Base-by-base conservation (phyloP, 2,329 filamentous ascomycete species). In the Penicillium expansum region DNA sequence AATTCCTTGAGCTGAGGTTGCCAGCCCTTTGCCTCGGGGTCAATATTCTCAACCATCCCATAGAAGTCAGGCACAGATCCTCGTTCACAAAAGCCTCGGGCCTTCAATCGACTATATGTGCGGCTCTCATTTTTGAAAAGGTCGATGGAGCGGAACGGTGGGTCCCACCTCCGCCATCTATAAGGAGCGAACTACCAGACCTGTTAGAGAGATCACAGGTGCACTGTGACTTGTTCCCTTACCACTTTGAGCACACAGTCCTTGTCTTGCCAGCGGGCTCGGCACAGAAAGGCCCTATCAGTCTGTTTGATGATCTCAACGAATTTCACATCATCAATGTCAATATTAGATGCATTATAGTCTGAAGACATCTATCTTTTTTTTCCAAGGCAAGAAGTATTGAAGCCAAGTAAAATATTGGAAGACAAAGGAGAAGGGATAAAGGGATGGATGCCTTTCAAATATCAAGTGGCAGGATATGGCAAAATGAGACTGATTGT, bases 251-350 rank as follows among this genome's bases (percentile, higher is more conserved):
- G 29, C 45, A 48, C 14, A 10, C 30, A 37, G 29, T 48, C 45
- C 30, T 44, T 37, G 30, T n/a, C 45, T 27, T 48, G 30, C 20
- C 45, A 33, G 20, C 30, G 32, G 32, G 14, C 20, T 48, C 45
- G n/a, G n/a, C n/a, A n/a, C n/a, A n/a, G n/a, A n/a, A n/a, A n/a
- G n/a, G n/a, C n/a, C n/a, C n/a, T n/a, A n/a, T n/a, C n/a, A n/a
- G n/a, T n/a, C n/a, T n/a, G n/a, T 48, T 24, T 30, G 0, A 44
- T 44, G 11, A 30, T 1, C 5, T 20, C 27, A 9, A 44, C 42
- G 2, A 44, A 1, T 20, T 30, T 9, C 24, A 30, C n/a, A 1
- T 20, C 1, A 16, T 3, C 4, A 4, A 44, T 14, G 3, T 44
- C 27, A 20, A 44, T 44, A 14, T 10, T 30, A 2, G 42, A n/a